A percentile compares a stretch with the other conserved stretches of the same genome.
These are phyloP conservation scores for Kalmusia sp. DNA, from an alignment of 2,329 filamentous ascomycete species.

Conservation along the genomic window DNA sequence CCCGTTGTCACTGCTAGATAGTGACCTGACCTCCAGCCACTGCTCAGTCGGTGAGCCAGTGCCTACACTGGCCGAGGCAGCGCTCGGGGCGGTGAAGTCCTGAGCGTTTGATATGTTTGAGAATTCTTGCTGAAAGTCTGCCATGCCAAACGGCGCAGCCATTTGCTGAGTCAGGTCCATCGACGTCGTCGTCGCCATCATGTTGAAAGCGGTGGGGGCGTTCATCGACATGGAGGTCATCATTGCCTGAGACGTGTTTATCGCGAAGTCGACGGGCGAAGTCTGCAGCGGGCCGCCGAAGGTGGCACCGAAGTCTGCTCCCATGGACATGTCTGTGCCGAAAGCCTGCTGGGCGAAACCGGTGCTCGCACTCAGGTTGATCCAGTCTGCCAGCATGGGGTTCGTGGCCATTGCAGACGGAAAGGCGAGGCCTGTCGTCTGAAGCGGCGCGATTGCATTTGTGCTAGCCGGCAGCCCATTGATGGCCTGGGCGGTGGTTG, in stretches of 20 bases:
- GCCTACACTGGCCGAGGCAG: conserved; percentile 46
- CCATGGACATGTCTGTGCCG: conserved; percentile 41
- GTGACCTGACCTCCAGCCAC: conserved; percentile 84
- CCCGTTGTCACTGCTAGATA: conserved; percentile 85
- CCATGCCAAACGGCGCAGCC: conserved; percentile 45
- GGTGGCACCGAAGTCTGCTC: conserved; percentile 45
- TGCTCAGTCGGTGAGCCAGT: conserved; percentile 77
- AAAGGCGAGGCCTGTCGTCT: conserved; percentile 41
- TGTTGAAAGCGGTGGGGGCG: conserved; percentile 46
- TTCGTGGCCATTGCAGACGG: conserved; percentile 43
- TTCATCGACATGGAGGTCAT: conserved; percentile 52
- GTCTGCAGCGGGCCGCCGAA: conserved; percentile 52
- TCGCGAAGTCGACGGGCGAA: conserved; percentile 55
- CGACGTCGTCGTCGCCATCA: conserved; percentile 50
- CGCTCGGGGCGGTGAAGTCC: conserved; percentile 49
- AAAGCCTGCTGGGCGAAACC: conserved; percentile 40
- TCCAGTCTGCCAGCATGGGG: conserved; percentile 51
- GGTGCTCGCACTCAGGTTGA: conserved; percentile 47
- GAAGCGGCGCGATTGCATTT: conserved; percentile 41
- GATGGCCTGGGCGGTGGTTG: conserved; percentile 26
- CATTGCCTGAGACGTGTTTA: conserved; percentile 50
- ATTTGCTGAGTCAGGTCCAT: conserved; percentile 51
- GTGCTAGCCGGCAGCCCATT: conserved; percentile 31
- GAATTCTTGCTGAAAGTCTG: conserved; percentile 77
- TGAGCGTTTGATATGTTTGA: conserved; percentile 60